Evolutionary conservation across 345 rosid species (phyloP), one percentile per base, ranked within the genome.

Genomic region (Salix exigua): DNA sequence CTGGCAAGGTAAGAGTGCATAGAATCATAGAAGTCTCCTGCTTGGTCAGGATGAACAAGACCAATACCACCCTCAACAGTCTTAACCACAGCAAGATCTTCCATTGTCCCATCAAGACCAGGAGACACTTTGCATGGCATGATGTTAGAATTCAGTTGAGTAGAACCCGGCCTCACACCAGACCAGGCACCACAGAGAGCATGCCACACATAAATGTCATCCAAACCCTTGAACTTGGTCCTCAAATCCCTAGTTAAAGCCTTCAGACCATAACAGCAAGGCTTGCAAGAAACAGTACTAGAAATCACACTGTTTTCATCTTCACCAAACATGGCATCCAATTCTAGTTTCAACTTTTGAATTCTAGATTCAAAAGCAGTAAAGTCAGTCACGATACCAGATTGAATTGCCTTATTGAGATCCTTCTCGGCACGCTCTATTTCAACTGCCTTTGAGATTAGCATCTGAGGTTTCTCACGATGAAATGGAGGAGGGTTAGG

Each of bases 181-280:
- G 87, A 91, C 98, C 98, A 94, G 18, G 92, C 94, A 60, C 98
- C 98, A 72, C 96, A 91, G 0, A 94, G 89, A 28, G 97, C 93
- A 66, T 92, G 96, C 94, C 97, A 92, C 69, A 94, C 93, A 66
- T 89, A 89, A 40, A 91, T 88, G 51, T 91, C 94, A 77, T 92
- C 93, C 76, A 92, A 79, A 28, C 89, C 85, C 74, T 86, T 83
- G 74, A 92, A 94, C 61, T 80, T 85, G 26, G 68, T 67, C 79
- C 93, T 92, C 81, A 94, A 80, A 79, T 94, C 97, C 44, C 77
- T 81, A 9, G 89, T 83, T 74, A 94, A 88, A 25, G 92, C 94
- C 80, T 81, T 77, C 84, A 94, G 61, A 26, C 96, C 97, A 61
- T 13, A 66, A 40, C 80, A 7, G 33, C 70, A 31, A 31, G 33